Evolutionary conservation across 208 protist species (phyloP).

Genomic region (Acanthamoeba castellanii): DNA sequence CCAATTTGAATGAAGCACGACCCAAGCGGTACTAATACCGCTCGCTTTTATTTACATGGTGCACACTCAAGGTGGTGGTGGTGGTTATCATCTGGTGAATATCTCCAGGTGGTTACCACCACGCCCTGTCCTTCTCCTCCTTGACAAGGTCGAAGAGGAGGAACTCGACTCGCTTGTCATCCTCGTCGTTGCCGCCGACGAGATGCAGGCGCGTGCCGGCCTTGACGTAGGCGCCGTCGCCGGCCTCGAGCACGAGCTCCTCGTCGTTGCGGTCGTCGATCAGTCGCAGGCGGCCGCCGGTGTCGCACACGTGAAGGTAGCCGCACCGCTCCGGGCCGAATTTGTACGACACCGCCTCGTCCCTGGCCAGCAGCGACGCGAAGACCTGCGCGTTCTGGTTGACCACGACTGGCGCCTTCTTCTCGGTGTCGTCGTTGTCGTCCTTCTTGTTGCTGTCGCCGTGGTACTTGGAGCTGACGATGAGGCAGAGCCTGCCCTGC

Average conservation of each 20-base stretch:
- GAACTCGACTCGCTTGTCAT: constrained; percentile 63
- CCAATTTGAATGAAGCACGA: no score
- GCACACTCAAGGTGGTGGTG: no score
- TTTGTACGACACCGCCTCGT: constrained; percentile 45
- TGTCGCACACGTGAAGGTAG: constrained; percentile 63
- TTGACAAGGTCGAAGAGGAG: constrained; percentile 73
- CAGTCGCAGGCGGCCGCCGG: not conserved
- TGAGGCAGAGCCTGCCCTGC: constrained; percentile 71
- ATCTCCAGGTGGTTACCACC: not conserved
- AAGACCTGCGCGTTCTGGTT: constrained; percentile 73
- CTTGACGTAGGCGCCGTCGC: constrained; percentile 64
- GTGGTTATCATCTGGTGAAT: no score
- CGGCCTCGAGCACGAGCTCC: constrained; percentile 3
- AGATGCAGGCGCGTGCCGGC: not conserved
- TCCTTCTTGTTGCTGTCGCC: not conserved
- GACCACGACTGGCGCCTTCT: not conserved
- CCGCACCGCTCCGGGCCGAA: constrained; percentile 9
- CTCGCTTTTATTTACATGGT: no score
- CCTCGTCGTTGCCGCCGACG: constrained; percentile 3
- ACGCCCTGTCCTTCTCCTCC: not conserved
- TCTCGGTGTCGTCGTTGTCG: not conserved
- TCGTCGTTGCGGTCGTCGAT: not conserved
- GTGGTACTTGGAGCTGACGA: not conserved
- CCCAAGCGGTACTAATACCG: no score
- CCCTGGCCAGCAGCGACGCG: constrained; percentile 56